A percentile compares a stretch with the other conserved stretches of the same genome.
phyloP scores from a whole-genome alignment of 495 filamentous ascomycete species.

The Chlorociboria aeruginascens region DNA sequence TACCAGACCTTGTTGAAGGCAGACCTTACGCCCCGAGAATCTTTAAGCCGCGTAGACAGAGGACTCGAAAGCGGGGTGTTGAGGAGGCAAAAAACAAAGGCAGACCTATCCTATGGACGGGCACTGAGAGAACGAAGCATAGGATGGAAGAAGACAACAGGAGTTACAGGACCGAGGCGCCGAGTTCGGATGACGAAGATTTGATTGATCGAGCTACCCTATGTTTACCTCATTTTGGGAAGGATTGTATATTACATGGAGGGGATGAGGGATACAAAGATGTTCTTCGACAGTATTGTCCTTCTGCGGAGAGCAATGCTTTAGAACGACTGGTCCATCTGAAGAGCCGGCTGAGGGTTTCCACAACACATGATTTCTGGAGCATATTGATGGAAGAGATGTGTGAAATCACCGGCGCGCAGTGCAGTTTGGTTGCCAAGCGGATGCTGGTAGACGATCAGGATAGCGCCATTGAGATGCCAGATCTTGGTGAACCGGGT shows the following conservation, averaged over 20 bases:
- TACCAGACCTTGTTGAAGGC: neutral
- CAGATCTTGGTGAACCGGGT: conserved; percentile 41
- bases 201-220: conserved; percentile 25
- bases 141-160: conserved; percentile 2
- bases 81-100: conserved; percentile 2
- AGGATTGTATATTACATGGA: conserved; percentile 28
- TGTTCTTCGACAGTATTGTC: conserved; percentile 25
- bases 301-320: conserved; percentile 45
- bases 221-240: conserved; percentile 29
- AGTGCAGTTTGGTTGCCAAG: conserved; percentile 63
- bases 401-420: conserved; percentile 48
- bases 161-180: neutral
- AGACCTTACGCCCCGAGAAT: conserved; percentile 14
- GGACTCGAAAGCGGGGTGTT: conserved; percentile 7
- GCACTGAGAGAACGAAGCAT: conserved; percentile 8
- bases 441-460: conserved; percentile 50
- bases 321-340: conserved; percentile 50
- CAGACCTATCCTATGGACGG: neutral
- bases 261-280: conserved; percentile 39
- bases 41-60: conserved; percentile 11
- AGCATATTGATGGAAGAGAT: conserved; percentile 52
- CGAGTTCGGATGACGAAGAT: neutral
- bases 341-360: conserved; percentile 43
- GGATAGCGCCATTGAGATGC: conserved; percentile 43
- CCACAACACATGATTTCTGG: conserved; percentile 56